These are phyloP conservation scores for Tetraselmis chui DNA, from an alignment of 139 green algal species.

Conservation along the genomic window DNA sequence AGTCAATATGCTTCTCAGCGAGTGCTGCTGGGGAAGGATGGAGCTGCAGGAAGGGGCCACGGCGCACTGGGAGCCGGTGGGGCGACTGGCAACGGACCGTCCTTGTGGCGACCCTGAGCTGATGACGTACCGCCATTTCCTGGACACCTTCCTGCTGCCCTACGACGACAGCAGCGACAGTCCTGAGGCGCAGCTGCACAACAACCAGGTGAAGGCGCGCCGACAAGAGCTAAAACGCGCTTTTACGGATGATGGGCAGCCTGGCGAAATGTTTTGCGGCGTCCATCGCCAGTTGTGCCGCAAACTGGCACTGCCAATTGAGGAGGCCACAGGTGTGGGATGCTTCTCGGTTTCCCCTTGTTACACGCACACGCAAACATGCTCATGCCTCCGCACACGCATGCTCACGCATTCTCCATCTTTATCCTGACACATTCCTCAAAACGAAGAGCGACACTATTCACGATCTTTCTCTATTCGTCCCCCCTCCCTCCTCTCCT, in stretches of 20 bases:
- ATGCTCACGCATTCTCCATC: too few species aligned
- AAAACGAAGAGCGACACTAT: too few species aligned
- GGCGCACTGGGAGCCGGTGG: slow-evolving; percentile 25
- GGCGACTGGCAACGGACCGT: slow-evolving; percentile 26
- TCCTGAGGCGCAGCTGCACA: slow-evolving; percentile 3
- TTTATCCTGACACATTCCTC: too few species aligned
- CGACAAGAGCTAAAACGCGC: slow-evolving; percentile 22
- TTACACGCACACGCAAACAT: too few species aligned
- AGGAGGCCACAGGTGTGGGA: not conserved
- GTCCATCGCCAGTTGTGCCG: slow-evolving; percentile 19
- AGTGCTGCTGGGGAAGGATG: slow-evolving; percentile 35
- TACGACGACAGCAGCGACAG: slow-evolving; percentile 1
- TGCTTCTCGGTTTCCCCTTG: too few species aligned
- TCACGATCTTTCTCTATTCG: too few species aligned
- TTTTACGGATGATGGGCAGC: slow-evolving; percentile 28
- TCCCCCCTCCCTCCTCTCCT: too few species aligned
- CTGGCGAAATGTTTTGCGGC: slow-evolving; percentile 35
- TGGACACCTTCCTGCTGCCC: slow-evolving; percentile 33
- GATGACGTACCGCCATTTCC: slow-evolving; percentile 39
- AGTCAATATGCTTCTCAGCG: slow-evolving; percentile 35
- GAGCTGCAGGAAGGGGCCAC: not conserved
- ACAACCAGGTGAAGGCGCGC: slow-evolving; percentile 20
- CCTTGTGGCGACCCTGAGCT: slow-evolving; percentile 24
- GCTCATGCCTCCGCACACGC: too few species aligned
- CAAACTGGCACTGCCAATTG: slow-evolving; percentile 6